phyloP scores from a whole-genome alignment of 2,329 filamentous ascomycete species.

The Metarhizium rileyi region DNA sequence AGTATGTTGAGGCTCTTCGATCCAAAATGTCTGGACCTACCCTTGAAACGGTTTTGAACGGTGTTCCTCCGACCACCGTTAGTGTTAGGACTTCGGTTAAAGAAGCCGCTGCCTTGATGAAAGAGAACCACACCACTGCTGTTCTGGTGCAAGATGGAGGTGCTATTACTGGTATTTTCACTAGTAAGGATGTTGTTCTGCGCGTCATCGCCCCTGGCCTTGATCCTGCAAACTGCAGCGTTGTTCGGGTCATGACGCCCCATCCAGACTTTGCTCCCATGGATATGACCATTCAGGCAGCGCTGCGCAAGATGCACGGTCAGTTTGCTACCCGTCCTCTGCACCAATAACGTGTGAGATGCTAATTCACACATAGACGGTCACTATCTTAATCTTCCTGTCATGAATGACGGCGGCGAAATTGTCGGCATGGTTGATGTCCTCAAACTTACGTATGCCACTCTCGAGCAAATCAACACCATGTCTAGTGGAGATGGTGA shows the following conservation, averaged over 20 bases:
- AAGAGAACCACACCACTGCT: conserved; percentile 96
- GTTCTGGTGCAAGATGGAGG: conserved; percentile 94
- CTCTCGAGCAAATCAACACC: conserved; percentile 93
- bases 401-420: conserved; percentile 95
- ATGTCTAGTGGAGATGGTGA: conserved; percentile 85
- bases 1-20: conserved; percentile 93
- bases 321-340: conserved; percentile 26
- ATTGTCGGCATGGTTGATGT: conserved; percentile 99
- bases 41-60: conserved; percentile 86
- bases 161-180: conserved; percentile 97
- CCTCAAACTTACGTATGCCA: conserved; percentile 94
- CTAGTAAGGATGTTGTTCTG: conserved; percentile 96
- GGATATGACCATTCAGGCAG: conserved; percentile 98
- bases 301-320: conserved; percentile 98
- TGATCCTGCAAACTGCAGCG: conserved; percentile 89
- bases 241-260: conserved; percentile 97
- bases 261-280: conserved; percentile 97
- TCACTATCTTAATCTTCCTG: conserved; percentile 93
- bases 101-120: conserved; percentile 93
- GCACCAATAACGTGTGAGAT: neutral
- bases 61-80: conserved; percentile 85
- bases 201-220: conserved; percentile 95
- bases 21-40: conserved; percentile 98
- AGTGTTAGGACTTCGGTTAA: conserved; percentile 93
- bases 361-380: conserved; percentile 53